phyloP scores from a whole-genome alignment of 257 asterid species.

The Jacaranda mimosifolia region DNA sequence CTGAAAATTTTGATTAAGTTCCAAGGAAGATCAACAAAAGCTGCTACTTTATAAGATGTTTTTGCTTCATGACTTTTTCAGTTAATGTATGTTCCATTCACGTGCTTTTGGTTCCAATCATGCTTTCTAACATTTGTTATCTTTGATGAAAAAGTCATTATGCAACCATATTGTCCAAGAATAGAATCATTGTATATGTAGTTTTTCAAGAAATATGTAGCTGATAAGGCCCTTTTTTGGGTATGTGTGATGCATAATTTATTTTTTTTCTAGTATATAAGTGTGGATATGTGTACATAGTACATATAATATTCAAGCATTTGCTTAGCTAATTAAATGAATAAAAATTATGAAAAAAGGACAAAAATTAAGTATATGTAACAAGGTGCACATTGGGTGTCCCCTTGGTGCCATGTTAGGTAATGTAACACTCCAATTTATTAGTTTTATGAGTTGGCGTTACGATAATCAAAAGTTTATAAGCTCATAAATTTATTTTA shows the following conservation, averaged over 20 bases:
- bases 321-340: too few species aligned
- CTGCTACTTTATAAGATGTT: constrained; percentile 10
- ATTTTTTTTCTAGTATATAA: neutral
- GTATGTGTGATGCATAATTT: neutral
- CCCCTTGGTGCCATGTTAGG: neutral
- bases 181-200: constrained; percentile 36
- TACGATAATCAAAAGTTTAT: neutral
- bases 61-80: constrained; percentile 26
- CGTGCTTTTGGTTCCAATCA: constrained; percentile 40
- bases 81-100: constrained; percentile 31
- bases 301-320: too few species aligned
- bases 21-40: constrained; percentile 30
- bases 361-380: neutral
- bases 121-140: constrained; percentile 27
- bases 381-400: neutral
- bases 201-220: neutral
- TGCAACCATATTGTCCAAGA: constrained; percentile 29
- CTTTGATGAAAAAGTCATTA: constrained; percentile 30
- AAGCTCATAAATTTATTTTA: neutral
- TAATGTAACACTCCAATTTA: neutral
- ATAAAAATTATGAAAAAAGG: too few species aligned
- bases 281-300: neutral
- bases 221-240: neutral
- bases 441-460: neutral
- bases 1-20: constrained; percentile 28